Evolutionary conservation across 345 rosid species (phyloP).

Genomic region (Corchorus capsularis): DNA sequence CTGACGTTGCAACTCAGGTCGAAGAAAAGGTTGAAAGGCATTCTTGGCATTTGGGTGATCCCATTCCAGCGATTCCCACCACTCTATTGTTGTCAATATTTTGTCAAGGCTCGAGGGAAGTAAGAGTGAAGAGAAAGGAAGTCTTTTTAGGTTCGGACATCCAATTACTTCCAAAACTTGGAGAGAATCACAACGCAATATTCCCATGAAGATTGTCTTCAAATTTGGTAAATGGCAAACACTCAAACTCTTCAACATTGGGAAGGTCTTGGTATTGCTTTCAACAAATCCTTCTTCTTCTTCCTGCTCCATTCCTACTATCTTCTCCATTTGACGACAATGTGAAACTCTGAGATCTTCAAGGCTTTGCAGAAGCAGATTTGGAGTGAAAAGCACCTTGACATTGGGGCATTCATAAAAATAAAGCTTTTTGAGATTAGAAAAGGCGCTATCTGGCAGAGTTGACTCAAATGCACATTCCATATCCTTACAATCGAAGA

Average conservation of each 20-base stretch:
- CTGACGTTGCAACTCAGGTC: too few relatives aligned
- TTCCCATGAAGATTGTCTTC: conserved; percentile 20
- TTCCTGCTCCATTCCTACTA: conserved; percentile 19
- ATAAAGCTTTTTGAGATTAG: background rate
- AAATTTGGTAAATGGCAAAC: background rate
- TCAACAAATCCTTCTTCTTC: background rate
- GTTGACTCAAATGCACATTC: background rate
- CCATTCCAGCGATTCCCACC: conserved; percentile 34
- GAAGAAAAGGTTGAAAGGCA: conserved; percentile 8
- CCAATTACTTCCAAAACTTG: background rate
- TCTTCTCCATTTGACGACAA: conserved; percentile 26
- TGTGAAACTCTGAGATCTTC: background rate
- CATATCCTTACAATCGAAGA: background rate
- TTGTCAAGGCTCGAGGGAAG: conserved; percentile 14
- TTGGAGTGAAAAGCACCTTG: conserved; percentile 19
- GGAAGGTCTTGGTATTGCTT: background rate
- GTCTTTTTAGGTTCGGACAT: conserved; percentile 24
- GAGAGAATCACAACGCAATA: conserved; percentile 11
- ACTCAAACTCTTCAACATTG: conserved; percentile 8
- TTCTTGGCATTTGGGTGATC: conserved; percentile 21
- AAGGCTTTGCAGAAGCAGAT: conserved; percentile 23
- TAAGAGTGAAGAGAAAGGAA: conserved; percentile 14
- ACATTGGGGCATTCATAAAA: conserved; percentile 9
- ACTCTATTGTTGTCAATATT: background rate
- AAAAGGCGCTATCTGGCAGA: background rate